Base-by-base conservation (phyloP, 2,329 filamentous ascomycete genomes). In the Pseudogymnoascus sp. region DNA sequence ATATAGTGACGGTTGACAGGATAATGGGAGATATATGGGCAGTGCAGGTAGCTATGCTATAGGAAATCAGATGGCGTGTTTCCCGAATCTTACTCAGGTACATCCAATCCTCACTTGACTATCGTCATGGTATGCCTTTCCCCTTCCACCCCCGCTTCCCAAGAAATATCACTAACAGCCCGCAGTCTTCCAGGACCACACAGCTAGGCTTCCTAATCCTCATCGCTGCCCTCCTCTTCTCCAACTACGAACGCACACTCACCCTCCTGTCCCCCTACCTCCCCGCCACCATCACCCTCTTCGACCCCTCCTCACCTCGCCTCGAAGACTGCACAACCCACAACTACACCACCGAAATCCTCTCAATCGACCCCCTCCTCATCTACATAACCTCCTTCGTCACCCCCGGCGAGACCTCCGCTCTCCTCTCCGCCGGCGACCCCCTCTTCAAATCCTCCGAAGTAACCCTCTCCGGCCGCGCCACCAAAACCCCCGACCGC, bases 381-480 rank as follows among this genome's bases (percentile, higher is more conserved):
- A 66, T 67, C 23, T 67, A 66, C 30, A 66, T 67, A 61, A 65
- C 64, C 21, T 57, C 64, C 12, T 65, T 67, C 30, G 21, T 66
- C 12, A 59, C 61, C n/a, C 13, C 33, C 0, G 13, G 18, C 1
- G 65, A 67, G 45, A 57, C 60, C 4, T 28, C 41, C 23, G 13
- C n/a, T 23, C 41, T 48, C 41, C 23, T 48, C 23, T 9, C 41
- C n/a, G n/a, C 23, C 8, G 41, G 41, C 3, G 23, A 48, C n/a
- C n/a, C 23, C n/a, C 41, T 48, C 41, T 48, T 48, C 41, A 10
- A 48, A 48, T 28, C 41, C 41, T 48, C 41, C n/a, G 12, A 48
- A 18, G 23, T 48, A 13, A 48, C 41, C 23, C 1, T 48, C 13
- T 13, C n/a, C 23, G 41, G 41, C 23, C 41, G 13, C n/a, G n/a